These are phyloP conservation scores for Aspergillus sp. DNA, from an alignment of 2,329 filamentous ascomycete species.

Conservation along the genomic window DNA sequence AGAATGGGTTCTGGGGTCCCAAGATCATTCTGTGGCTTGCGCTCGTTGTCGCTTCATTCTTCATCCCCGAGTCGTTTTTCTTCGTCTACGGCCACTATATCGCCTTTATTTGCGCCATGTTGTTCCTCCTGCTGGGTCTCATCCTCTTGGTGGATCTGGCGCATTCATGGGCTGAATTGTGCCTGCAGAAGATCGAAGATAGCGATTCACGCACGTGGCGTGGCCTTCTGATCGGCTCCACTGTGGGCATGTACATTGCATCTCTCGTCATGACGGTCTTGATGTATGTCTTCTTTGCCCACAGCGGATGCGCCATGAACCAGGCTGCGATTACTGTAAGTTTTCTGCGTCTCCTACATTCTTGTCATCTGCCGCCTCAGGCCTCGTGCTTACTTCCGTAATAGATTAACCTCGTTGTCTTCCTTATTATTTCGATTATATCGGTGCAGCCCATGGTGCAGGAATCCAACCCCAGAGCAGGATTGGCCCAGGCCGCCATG, in stretches of 20 bases:
- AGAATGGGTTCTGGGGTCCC: slow-evolving; percentile 99
- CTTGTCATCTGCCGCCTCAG: slow-evolving; percentile 6
- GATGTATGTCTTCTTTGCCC: slow-evolving; percentile 96
- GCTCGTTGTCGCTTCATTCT: slow-evolving; percentile 86
- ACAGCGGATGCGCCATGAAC: slow-evolving; percentile 84
- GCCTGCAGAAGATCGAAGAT: slow-evolving; percentile 88
- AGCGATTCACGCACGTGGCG: slow-evolving; percentile 85
- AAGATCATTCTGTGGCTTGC: slow-evolving; percentile 89
- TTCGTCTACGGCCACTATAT: slow-evolving; percentile 95
- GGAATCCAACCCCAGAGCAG: slow-evolving; percentile 88
- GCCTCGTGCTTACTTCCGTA: slow-evolving; percentile 19
- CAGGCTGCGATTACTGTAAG: slow-evolving; percentile 83
- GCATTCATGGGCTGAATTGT: slow-evolving; percentile 96
- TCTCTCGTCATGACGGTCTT: slow-evolving; percentile 92
- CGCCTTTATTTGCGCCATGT: slow-evolving; percentile 80
- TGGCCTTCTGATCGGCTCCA: slow-evolving; percentile 84
- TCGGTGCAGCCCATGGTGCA: slow-evolving; percentile 91
- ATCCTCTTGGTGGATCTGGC: slow-evolving; percentile 92
- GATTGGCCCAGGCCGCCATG: slow-evolving; percentile 95
- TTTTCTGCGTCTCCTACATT: slow-evolving; percentile 14
- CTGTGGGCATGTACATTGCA: slow-evolving; percentile 87
- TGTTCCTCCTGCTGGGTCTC: slow-evolving; percentile 90
- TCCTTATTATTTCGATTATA: slow-evolving; percentile 76
- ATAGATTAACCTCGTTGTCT: slow-evolving; percentile 78
- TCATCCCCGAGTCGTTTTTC: slow-evolving; percentile 95